Base-by-base conservation (phyloP, 2,329 filamentous ascomycete genomes). In the Bipolaris cookei region DNA sequence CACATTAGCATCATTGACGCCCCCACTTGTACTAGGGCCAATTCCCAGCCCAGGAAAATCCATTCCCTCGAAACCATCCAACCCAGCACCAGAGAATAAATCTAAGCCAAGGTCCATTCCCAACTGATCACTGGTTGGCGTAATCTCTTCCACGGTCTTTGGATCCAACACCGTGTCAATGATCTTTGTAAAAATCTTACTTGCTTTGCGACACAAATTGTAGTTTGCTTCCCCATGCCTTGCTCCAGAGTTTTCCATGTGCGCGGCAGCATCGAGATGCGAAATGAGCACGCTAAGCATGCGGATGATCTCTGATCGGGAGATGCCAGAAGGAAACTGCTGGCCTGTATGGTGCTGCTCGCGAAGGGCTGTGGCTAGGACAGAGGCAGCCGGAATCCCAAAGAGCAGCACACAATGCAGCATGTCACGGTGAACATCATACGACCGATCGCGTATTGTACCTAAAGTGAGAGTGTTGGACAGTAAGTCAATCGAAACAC, bases 281-380 rank as follows among this genome's bases (percentile, higher is more conserved):
- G 68, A 70, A 14, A 78, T 77, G 14, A 80, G 71, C 0, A 79
- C 77, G 30, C 71, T 74, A 0, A 79, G 56, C 62, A 73, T 75
- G 5, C 78, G 76, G 35, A 79, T 75, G 3, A 77, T 71, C 10
- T 74, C 72, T 0, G 71, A 61, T 16, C 76, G 65, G 0, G 75
- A 76, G 2, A 76, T 71, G 1, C 62, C 65, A 6, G 66, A 63
- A 0, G 74, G 73, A 25, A 78, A 73, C 5, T 69, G 63, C 16
- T 67, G 61, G 38, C 28, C 62, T 11, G 58, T 75, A 46, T 43
- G 54, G 1, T 68, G 62, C 48, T 73, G 72, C 50, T 72, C 67
- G 25, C 69, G 64, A 1, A 76, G 58, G 0, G 70, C 72, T 8
- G 62, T 69, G 3, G 70, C 72, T 0, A 75, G 61, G 2, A 75